A percentile compares a stretch with the other conserved stretches of the same genome.
Evolutionary conservation across 805 yeast species (phyloP).

Genomic region (Tetrapisispora fleetii): DNA sequence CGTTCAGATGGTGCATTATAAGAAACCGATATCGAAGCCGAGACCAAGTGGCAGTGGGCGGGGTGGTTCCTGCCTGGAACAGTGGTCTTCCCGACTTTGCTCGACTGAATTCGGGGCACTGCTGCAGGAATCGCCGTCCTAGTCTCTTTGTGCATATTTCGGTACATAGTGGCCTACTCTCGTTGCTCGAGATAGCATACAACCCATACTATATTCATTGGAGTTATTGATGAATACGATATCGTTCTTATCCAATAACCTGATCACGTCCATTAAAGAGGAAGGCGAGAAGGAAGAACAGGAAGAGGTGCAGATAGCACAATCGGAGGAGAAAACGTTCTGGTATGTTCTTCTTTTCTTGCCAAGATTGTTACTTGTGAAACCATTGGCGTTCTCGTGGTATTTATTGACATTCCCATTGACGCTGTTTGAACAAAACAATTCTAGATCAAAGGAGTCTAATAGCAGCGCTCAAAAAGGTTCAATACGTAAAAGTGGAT

Average conservation of each 20-base stretch:
- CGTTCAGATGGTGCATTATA: too few species aligned
- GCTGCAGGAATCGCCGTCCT: not conserved
- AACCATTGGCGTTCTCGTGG: constrained; percentile 44
- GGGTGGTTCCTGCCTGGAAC: too few species aligned
- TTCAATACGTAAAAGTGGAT: too few species aligned
- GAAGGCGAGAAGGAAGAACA: not conserved
- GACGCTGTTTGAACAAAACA: constrained; percentile 28
- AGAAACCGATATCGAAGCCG: too few species aligned
- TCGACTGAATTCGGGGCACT: too few species aligned
- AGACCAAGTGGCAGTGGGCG: too few species aligned
- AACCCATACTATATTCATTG: not conserved
- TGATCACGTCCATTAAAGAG: constrained; percentile 5
- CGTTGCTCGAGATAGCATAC: not conserved
- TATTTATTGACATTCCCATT: constrained; percentile 48
- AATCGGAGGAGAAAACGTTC: not conserved
- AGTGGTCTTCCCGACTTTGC: too few species aligned
- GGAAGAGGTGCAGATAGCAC: not conserved
- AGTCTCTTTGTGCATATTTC: not conserved
- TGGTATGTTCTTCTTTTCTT: constrained; percentile 34
- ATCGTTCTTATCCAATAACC: constrained; percentile 23
- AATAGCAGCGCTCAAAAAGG: too few species aligned
- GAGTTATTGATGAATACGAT: constrained; percentile 14
- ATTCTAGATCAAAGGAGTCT: not conserved
- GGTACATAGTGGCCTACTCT: not conserved
- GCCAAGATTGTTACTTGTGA: constrained; percentile 41